A percentile compares a stretch with the other conserved stretches of the same genome.
These are phyloP conservation scores for Aphanomyces invadans DNA, from an alignment of 352 stramenopile species.

Conservation along the genomic window DNA sequence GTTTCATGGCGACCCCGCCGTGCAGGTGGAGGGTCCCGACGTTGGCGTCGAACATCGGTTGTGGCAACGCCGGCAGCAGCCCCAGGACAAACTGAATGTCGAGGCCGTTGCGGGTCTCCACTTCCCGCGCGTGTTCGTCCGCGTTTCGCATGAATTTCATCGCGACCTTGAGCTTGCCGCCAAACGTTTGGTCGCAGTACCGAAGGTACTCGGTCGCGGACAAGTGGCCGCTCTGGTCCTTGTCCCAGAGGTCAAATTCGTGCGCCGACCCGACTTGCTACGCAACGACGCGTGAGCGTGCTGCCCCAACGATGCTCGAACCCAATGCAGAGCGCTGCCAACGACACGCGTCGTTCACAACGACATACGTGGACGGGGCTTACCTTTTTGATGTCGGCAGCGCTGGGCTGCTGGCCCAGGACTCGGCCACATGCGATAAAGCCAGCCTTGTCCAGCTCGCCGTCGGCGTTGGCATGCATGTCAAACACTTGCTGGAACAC, in stretches of 20 bases:
- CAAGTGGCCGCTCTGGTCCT: slow-evolving; percentile 1
- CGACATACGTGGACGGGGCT: too few relatives aligned
- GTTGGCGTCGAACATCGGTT: neutral
- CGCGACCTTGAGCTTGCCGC: slow-evolving; percentile 17
- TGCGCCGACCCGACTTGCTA: neutral
- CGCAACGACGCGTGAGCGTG: neutral
- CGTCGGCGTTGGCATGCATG: neutral
- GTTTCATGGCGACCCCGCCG: neutral
- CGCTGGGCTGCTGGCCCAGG: neutral
- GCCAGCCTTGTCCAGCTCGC: neutral
- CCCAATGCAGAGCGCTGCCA: too few relatives aligned
- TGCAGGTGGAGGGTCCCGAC: neutral
- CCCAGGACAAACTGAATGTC: neutral
- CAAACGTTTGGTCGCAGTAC: slow-evolving; percentile 17
- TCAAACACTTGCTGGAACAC: slow-evolving; percentile 10
- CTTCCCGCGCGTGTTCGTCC: slow-evolving; percentile 7
- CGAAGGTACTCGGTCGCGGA: slow-evolving; percentile 11
- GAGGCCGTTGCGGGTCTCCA: neutral
- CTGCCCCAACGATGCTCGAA: too few relatives aligned
- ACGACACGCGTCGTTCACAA: too few relatives aligned
- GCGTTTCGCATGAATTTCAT: slow-evolving; percentile 9
- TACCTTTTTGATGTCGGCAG: neutral
- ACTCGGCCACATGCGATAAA: neutral
- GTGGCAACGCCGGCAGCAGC: neutral
- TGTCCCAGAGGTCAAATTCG: slow-evolving; percentile 14